Percentiles rank a stretch among this genome's conserved stretches.
Conservation (phyloP, 306 rosid species). For the Albizia julibrissin region DNA sequence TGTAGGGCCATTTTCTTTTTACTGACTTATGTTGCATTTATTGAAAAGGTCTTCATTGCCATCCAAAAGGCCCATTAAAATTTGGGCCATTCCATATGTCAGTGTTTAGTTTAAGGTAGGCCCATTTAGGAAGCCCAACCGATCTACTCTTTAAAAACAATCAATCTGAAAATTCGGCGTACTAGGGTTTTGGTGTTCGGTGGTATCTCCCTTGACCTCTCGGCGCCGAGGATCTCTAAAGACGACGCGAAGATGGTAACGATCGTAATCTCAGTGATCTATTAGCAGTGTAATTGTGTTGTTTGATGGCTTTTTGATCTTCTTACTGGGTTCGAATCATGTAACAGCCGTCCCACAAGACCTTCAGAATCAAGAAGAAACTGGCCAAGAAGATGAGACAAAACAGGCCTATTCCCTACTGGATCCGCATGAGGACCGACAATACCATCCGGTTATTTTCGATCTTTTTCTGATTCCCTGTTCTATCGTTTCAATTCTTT, state of each 20-base stretch:
- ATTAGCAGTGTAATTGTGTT: not conserved
- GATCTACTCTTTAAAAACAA: not conserved
- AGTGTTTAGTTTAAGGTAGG: not conserved
- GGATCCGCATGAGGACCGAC: conserved; percentile 91
- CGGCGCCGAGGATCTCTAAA: conserved; percentile 30
- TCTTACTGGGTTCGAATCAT: not conserved
- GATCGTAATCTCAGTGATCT: not conserved
- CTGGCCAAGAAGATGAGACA: conserved; percentile 95
- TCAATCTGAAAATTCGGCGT: rapidly evolving
- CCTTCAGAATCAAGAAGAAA: conserved; percentile 86
- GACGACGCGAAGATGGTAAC: conserved; percentile 49
- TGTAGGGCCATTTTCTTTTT: not conserved
- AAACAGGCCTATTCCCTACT: conserved; percentile 90
- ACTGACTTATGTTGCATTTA: no score
- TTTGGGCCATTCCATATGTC: not conserved
- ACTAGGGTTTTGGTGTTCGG: conserved; percentile 25
- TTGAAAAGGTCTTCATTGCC: not conserved
- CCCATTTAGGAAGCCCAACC: not conserved
- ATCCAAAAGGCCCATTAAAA: not conserved
- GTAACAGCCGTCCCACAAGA: conserved; percentile 87
- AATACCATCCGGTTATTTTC: conserved; percentile 69
- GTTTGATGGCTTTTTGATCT: not conserved
- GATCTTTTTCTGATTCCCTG: not conserved
- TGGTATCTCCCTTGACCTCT: not conserved
- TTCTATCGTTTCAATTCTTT: not conserved